These are phyloP conservation scores for Rhynchosporium graminicola DNA, from an alignment of 2,329 filamentous ascomycete species.

Conservation along the genomic window DNA sequence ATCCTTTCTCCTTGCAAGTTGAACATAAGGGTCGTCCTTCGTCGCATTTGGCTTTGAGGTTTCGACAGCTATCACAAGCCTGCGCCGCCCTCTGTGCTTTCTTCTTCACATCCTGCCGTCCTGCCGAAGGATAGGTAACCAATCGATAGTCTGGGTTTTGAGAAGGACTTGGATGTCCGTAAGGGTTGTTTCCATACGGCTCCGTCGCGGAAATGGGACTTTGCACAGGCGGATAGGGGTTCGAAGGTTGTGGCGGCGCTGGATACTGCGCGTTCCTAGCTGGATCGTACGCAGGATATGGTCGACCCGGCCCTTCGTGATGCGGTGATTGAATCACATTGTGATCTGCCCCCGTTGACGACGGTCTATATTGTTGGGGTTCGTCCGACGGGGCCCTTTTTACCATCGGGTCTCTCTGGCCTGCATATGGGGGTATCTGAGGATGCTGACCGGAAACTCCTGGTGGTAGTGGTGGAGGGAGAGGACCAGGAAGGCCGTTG, in stretches of 20 bases:
- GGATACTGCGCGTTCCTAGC: constrained; percentile 25
- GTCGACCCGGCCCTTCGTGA: constrained; percentile 32
- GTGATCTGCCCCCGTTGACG: constrained; percentile 36
- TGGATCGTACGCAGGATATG: constrained; percentile 32
- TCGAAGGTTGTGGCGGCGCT: constrained; percentile 12
- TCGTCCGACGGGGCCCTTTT: constrained; percentile 52
- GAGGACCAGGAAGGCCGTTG: constrained; percentile 39
- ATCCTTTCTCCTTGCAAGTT: constrained; percentile 83
- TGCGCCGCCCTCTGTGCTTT: constrained; percentile 46
- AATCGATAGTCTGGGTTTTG: constrained; percentile 31
- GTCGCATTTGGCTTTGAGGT: constrained; percentile 88
- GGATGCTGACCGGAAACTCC: constrained; percentile 8
- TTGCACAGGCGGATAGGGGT: constrained; percentile 29
- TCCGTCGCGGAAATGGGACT: constrained; percentile 37
- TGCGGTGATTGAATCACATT: constrained; percentile 32
- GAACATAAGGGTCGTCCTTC: constrained; percentile 76
- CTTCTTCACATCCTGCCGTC: constrained; percentile 26
- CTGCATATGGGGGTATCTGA: constrained; percentile 42
- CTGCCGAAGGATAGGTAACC: constrained; percentile 30
- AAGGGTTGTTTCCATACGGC: constrained; percentile 27
- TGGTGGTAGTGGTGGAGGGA: constrained; percentile 41
- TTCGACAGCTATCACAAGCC: constrained; percentile 89
- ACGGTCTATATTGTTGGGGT: constrained; percentile 42
- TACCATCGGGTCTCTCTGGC: constrained; percentile 52
- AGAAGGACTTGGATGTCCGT: constrained; percentile 27